Base-by-base conservation (phyloP, 495 filamentous ascomycete genomes). In the Trichoderma virens region DNA sequence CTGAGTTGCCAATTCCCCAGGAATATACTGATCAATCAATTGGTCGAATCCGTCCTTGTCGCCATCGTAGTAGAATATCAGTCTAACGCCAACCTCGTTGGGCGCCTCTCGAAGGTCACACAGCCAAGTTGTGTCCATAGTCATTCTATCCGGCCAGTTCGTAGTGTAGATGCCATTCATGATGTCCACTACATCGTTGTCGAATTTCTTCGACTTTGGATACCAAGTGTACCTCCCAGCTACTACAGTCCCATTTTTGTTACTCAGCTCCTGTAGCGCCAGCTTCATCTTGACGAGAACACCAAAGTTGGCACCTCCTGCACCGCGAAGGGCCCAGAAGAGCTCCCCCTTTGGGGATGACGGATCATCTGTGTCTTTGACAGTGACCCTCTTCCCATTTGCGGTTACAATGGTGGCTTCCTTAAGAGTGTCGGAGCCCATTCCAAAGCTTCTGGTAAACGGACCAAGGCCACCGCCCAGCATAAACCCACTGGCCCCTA, bases 301-400 rank as follows among this genome's bases (percentile, higher is more conserved):
- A n/a, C 45, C 45, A 51, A 51, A 51, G n/a, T 51, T 25, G 45
- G 16, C 45, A n/a, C 45, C 45, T 5, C 45, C 45, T 20, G 67
- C 83, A 11, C 83, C 83, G 32, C 74, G 71, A 0, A 85, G 69
- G 16, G 85, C 85, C 83, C 78, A 85, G 76, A 81, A 87, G 18
- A 86, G 75, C 31, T 86, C 82, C 0, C 75, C 45, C 47, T 86
- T 74, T n/a, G 70, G 68, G 11, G 67, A 65, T 4, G 66, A 3
- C 0, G 75, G 51, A 54, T 86, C 73, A n/a, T 71, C 70, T 8
- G 66, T 65, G 5, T 75, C 64, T 25, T 71, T 77, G 0, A 78
- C 81, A 0, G 75, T 83, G 9, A 81, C 71, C 41, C 79, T 71
- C 7, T 69, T 65, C 9, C 83, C 83, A 27, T 78, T 71, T 16